These are phyloP conservation scores for Piper betle DNA, from an alignment of 164 flowering plant species.

Conservation along the genomic window DNA sequence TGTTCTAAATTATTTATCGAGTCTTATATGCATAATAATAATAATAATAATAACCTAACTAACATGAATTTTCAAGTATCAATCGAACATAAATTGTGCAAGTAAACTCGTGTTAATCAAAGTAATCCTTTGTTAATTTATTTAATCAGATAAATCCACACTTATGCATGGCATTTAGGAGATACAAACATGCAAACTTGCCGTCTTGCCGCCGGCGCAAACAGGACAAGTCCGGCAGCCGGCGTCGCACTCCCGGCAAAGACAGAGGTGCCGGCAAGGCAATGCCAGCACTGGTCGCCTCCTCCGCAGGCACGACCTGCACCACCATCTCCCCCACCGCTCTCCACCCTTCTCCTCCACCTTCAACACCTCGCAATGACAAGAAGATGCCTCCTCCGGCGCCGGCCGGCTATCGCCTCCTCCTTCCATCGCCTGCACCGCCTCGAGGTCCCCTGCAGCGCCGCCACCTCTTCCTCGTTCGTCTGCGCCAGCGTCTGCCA, in stretches of 20 bases:
- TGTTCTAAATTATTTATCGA: too few species aligned
- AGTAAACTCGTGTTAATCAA: too few species aligned
- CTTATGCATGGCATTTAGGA: slow-evolving; percentile 2
- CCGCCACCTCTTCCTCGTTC: slow-evolving; percentile 8
- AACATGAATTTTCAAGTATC: too few species aligned
- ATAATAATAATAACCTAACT: too few species aligned
- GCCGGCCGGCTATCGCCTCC: slow-evolving; percentile 3
- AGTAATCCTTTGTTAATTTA: too few species aligned
- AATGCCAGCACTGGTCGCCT: slow-evolving; percentile 17
- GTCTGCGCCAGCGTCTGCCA: slow-evolving; percentile 10
- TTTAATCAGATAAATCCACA: too few species aligned
- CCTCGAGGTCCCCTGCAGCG: slow-evolving; percentile 13
- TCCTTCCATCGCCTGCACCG: slow-evolving; percentile 5
- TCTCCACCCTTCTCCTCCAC: not conserved
- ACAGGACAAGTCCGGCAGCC: slow-evolving; percentile 15
- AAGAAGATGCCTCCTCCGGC: slow-evolving; percentile 1
- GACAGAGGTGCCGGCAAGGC: slow-evolving; percentile 28
- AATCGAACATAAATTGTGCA: too few species aligned
- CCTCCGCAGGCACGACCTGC: slow-evolving; percentile 18
- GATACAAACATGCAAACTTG: slow-evolving; percentile 19
- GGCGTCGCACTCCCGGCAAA: slow-evolving; percentile 22
- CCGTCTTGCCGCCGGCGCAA: slow-evolving; percentile 19
- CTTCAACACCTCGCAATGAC: not conserved
- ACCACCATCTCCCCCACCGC: not conserved
- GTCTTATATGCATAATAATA: too few species aligned